Evolutionary conservation across 352 stramenopile species (phyloP).

Genomic region (Elongisporangium anandrum): DNA sequence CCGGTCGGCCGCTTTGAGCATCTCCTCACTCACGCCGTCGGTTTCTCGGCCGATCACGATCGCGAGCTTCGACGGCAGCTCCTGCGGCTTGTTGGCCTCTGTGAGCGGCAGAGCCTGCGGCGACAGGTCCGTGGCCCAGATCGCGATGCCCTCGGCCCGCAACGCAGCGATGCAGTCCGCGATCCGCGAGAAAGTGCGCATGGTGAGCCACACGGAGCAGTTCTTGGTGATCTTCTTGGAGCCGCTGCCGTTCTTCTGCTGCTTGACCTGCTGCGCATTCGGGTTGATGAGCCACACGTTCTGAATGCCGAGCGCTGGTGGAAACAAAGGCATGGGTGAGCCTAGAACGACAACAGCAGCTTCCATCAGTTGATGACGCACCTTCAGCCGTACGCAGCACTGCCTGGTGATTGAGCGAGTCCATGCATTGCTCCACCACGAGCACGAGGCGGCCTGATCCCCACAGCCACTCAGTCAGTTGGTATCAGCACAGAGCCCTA

Average conservation of each 20-base stretch:
- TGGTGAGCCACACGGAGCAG: slow-evolving; percentile 76
- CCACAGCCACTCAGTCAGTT: background rate
- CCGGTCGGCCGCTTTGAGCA: slow-evolving; percentile 82
- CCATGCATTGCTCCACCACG: slow-evolving; percentile 77
- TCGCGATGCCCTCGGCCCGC: slow-evolving; percentile 46
- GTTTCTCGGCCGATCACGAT: slow-evolving; percentile 93
- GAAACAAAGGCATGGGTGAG: background rate
- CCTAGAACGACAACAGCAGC: slow-evolving; percentile 32
- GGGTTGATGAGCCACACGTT: slow-evolving; percentile 82
- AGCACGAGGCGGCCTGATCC: slow-evolving; percentile 51
- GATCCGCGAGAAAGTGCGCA: slow-evolving; percentile 85
- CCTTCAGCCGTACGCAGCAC: slow-evolving; percentile 90
- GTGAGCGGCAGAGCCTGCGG: slow-evolving; percentile 59
- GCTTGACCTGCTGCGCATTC: slow-evolving; percentile 65
- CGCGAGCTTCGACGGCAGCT: slow-evolving; percentile 84
- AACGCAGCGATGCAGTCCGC: slow-evolving; percentile 73
- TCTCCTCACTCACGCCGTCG: slow-evolving; percentile 87
- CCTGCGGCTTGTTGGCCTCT: slow-evolving; percentile 27
- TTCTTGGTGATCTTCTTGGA: slow-evolving; percentile 81
- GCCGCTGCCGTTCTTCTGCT: slow-evolving; percentile 43
- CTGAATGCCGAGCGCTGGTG: slow-evolving; percentile 85
- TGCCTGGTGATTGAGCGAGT: slow-evolving; percentile 86
- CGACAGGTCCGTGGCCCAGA: slow-evolving; percentile 91
- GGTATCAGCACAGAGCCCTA: background rate
- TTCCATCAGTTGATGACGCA: slow-evolving; percentile 27